Base-by-base conservation (phyloP, 805 yeast species). In the Saccharomyces jurei region DNA sequence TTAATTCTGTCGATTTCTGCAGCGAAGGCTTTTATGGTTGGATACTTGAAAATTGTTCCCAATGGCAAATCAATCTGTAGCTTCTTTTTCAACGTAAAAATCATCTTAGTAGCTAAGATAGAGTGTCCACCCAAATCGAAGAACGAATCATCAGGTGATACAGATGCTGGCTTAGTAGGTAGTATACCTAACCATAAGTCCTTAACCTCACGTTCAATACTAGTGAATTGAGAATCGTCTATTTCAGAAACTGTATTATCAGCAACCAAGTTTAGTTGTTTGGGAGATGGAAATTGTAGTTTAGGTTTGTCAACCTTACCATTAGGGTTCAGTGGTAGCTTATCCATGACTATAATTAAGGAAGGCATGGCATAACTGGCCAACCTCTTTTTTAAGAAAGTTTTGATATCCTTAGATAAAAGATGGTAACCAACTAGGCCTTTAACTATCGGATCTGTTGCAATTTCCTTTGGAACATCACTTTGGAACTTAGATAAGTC, bases 41-140 rank as follows among this genome's bases (percentile, higher is more conserved):
- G 97, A 65, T 82, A 81, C 68, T 87, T 87, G 80, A 91, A 95
- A 57, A 95, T 86, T 6, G 87, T 83, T 3, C 96, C 96, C 57
- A 94, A 76, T 26, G 99, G 97, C 52, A 94, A 75, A 57, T 90
- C 96, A 46, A 91, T 80, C 46, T 81, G 79, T 56, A 91, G 76
- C 60, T 79, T 80, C 74, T 87, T 86, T 69, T 97, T 81, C 62
- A 94, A 80, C 61, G 87, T 91, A 65, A 94, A 94, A 57, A 94
- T 92, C 97, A 94, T 90, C 68, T 95, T 82, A 0, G 99, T 95
- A 6, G 98, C 98, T 58, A 94, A 76, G 63, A 94, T 92, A 1
- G 98, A 92, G 71, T 94, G 99, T 2, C 99, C 99, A 56, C 99
- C 99, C 52, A 95, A 75, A 67, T 94, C 99, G 66, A 94, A 94